Evolutionary conservation across 179 eudicot species (phyloP).

Genomic region (Spinacia oleracea): DNA sequence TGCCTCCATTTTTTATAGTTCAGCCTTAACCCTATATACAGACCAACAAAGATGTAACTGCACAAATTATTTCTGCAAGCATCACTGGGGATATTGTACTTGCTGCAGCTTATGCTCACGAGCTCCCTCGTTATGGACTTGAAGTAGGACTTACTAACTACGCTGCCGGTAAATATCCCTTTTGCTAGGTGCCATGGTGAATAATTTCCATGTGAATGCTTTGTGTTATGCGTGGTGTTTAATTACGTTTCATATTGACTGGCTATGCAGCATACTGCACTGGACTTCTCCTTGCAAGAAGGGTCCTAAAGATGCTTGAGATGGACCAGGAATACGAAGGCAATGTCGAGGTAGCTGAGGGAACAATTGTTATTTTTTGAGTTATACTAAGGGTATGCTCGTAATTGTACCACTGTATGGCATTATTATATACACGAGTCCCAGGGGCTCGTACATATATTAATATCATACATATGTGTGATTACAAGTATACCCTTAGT

Average conservation of each 20-base stretch:
- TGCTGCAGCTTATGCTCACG: slow-evolving; percentile 70
- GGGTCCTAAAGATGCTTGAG: slow-evolving; percentile 61
- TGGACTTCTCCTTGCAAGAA: slow-evolving; percentile 68
- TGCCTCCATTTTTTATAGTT: neutral
- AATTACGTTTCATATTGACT: neutral
- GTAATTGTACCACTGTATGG: too few relatives aligned
- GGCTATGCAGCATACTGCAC: slow-evolving; percentile 62
- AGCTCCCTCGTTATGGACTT: slow-evolving; percentile 69
- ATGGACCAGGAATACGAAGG: slow-evolving; percentile 59
- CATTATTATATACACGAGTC: too few relatives aligned
- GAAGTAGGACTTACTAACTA: slow-evolving; percentile 75
- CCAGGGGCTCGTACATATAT: too few relatives aligned
- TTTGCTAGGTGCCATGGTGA: neutral
- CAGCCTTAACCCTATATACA: slow-evolving; percentile 33
- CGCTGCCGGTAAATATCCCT: slow-evolving; percentile 44
- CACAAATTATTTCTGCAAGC: slow-evolving; percentile 59
- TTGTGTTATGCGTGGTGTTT: neutral
- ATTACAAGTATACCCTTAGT: too few relatives aligned
- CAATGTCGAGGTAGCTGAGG: slow-evolving; percentile 38
- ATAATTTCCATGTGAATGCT: neutral
- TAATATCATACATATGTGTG: too few relatives aligned
- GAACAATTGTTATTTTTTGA: too few relatives aligned
- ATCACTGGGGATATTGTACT: slow-evolving; percentile 63
- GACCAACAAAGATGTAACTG: slow-evolving; percentile 72
- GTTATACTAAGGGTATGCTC: too few relatives aligned